Conservation (phyloP, 805 yeast genomes). For the Lipomyces yamadae region DNA sequence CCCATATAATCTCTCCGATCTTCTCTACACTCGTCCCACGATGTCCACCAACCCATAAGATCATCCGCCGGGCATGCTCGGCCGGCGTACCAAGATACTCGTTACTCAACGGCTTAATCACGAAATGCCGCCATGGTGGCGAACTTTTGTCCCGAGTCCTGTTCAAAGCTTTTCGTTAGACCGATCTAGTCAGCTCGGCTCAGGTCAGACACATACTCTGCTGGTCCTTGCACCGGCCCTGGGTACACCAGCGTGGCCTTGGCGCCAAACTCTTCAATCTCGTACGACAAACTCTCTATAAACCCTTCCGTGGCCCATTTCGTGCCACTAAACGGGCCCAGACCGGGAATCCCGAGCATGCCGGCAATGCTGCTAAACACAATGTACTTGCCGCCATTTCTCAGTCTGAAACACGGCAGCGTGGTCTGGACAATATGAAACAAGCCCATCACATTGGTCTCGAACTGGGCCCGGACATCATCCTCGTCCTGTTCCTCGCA, state of each 20-base stretch:
- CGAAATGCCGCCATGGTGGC: conserved; percentile 40
- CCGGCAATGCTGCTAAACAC: conserved; percentile 40
- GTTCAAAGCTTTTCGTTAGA: too few relatives aligned
- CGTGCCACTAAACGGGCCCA: conserved; percentile 42
- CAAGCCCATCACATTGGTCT: conserved; percentile 41
- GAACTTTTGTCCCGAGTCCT: conserved; percentile 23
- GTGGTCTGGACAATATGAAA: conserved; percentile 40
- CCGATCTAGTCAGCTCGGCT: too few relatives aligned
- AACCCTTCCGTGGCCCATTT: conserved; percentile 46
- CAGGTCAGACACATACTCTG: neutral
- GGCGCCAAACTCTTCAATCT: conserved; percentile 38
- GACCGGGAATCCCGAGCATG: conserved; percentile 43
- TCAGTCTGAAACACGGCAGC: conserved; percentile 36
- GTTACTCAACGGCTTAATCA: conserved; percentile 33
- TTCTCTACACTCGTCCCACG: conserved; percentile 35
- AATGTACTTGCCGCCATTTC: conserved; percentile 35
- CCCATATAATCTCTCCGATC: conserved; percentile 42
- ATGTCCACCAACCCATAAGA: conserved; percentile 35
- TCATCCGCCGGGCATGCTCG: conserved; percentile 36
- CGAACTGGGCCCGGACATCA: conserved; percentile 41
- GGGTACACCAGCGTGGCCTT: conserved; percentile 34
- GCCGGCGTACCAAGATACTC: conserved; percentile 40
- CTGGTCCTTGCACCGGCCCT: conserved; percentile 29
- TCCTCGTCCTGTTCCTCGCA: conserved; percentile 42
- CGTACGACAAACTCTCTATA: conserved; percentile 42